Evolutionary conservation across 2,329 filamentous ascomycete species (phyloP).

Genomic region (Claviceps sp.): DNA sequence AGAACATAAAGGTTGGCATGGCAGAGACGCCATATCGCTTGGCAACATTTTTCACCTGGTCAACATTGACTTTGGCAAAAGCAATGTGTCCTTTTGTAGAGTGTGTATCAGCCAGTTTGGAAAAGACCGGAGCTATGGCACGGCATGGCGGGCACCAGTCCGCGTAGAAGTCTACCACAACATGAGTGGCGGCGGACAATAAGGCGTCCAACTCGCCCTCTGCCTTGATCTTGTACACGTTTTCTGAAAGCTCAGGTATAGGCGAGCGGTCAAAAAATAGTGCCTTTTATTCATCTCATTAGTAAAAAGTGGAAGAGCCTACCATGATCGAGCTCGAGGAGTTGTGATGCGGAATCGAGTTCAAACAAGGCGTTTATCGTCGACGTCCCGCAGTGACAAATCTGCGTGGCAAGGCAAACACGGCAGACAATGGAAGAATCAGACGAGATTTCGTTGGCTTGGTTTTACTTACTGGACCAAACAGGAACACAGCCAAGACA

Average conservation of each 20-base stretch:
- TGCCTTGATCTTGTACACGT: slow-evolving; percentile 21
- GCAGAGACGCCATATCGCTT: slow-evolving; percentile 67
- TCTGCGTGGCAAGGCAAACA: background rate
- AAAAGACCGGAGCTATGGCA: slow-evolving; percentile 31
- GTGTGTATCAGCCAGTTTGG: slow-evolving; percentile 31
- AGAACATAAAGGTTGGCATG: slow-evolving; percentile 88
- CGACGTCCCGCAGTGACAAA: background rate
- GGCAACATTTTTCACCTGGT: slow-evolving; percentile 22
- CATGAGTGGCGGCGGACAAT: slow-evolving; percentile 24
- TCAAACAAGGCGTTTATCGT: background rate
- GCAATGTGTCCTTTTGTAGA: slow-evolving; percentile 10
- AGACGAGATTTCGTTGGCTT: background rate
- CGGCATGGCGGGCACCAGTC: slow-evolving; percentile 39
- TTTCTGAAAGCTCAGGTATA: slow-evolving; percentile 26
- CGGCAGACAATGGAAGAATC: background rate
- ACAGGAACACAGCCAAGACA: background rate
- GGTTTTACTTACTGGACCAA: background rate
- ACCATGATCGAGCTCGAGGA: background rate
- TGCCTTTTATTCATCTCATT: background rate
- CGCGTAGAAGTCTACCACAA: slow-evolving; percentile 35
- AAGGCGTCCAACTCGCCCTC: slow-evolving; percentile 23
- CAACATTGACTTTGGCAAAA: slow-evolving; percentile 11
- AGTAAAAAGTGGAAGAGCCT: background rate
- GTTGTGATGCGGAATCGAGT: background rate
- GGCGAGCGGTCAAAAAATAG: slow-evolving; percentile 10